phyloP scores from a whole-genome alignment of 495 filamentous ascomycete species.

The Penicillium goetzii region DNA sequence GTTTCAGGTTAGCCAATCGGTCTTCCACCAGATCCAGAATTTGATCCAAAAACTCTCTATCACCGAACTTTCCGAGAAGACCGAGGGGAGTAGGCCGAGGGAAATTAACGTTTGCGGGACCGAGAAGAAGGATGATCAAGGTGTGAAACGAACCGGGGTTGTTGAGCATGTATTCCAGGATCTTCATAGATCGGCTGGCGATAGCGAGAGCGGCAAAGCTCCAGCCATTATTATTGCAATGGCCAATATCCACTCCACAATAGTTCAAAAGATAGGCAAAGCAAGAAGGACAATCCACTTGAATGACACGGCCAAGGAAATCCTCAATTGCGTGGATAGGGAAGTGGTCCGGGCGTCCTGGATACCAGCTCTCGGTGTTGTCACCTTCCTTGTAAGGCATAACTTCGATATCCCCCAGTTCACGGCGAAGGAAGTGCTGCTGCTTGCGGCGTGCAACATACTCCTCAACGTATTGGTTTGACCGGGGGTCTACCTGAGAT shows the following conservation, averaged over 20 bases:
- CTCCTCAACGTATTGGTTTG: background rate
- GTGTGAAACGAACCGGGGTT: background rate
- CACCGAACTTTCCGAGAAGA: background rate
- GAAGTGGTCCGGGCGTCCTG: conserved; percentile 1
- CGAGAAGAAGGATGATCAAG: background rate
- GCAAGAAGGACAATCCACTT: conserved; percentile 20
- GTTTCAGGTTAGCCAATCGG: background rate
- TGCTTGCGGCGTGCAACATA: background rate
- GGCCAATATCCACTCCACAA: background rate
- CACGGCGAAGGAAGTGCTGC: conserved; percentile 4
- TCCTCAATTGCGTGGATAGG: conserved; percentile 6
- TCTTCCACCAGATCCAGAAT: background rate
- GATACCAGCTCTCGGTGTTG: background rate
- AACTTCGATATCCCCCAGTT: background rate
- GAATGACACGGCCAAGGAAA: conserved; percentile 7
- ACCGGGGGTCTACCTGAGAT: background rate
- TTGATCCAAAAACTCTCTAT: background rate
- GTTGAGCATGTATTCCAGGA: conserved; percentile 11
- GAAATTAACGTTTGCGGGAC: conserved; percentile 6
- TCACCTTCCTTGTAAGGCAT: background rate
- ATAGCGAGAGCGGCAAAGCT: conserved; percentile 15
- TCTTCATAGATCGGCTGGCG: background rate
- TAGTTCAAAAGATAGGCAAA: conserved; percentile 12
- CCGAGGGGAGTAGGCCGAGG: background rate
- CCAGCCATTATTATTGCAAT: conserved; percentile 19